phyloP scores from a whole-genome alignment of 257 asterid species.

The Rehmannia glutinosa region DNA sequence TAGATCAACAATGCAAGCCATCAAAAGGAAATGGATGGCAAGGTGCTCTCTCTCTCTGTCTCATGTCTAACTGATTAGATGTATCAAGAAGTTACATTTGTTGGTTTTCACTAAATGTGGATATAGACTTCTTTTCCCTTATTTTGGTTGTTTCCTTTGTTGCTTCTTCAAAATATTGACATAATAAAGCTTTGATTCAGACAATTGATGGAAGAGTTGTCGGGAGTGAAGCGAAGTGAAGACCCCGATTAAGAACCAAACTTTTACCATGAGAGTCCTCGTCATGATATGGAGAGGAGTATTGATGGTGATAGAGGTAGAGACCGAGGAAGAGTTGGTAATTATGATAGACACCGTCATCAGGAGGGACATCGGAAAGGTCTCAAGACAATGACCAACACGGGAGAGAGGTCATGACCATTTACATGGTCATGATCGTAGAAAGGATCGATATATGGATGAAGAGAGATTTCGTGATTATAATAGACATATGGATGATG shows the following conservation, averaged over 20 bases:
- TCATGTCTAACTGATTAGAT: background rate
- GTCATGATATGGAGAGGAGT: conserved; percentile 50
- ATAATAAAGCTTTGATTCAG: conserved; percentile 33
- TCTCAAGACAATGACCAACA: conserved; percentile 44
- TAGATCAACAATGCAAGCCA: conserved; percentile 72
- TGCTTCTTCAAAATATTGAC: conserved; percentile 13
- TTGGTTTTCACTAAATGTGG: background rate
- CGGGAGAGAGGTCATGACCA: conserved; percentile 55
- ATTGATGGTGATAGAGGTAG: conserved; percentile 42
- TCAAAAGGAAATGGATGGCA: conserved; percentile 81
- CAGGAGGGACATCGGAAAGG: conserved; percentile 48
- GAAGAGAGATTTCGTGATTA: conserved; percentile 45
- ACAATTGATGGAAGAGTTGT: conserved; percentile 64
- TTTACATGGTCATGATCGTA: no score
- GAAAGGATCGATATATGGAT: conserved; percentile 41
- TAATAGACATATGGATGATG: conserved; percentile 33
- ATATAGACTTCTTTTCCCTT: background rate
- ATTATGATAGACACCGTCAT: conserved; percentile 37
- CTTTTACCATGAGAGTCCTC: conserved; percentile 46
- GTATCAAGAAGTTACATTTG: background rate
- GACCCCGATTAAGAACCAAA: conserved; percentile 53
- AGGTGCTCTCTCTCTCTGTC: conserved; percentile 35
- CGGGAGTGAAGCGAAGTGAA: conserved; percentile 72
- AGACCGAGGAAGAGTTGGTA: conserved; percentile 46
- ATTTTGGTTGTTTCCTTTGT: background rate